Evolutionary conservation across 305 asterid genomes (phyloP).

Genomic region (Solanum hybrid): DNA sequence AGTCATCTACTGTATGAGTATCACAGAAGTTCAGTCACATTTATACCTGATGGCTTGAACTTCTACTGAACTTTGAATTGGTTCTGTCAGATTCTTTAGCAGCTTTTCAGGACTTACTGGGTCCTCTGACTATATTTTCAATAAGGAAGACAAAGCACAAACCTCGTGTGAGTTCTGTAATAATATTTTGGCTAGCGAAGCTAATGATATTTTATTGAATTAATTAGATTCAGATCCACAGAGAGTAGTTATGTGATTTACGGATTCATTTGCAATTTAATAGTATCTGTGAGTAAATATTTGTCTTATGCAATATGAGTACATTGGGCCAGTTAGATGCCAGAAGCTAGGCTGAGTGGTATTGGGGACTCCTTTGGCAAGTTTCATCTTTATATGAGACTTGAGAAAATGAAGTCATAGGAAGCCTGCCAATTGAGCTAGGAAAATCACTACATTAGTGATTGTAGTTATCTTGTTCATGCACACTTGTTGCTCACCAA

Average conservation of each 20-base stretch:
- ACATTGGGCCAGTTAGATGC: background rate
- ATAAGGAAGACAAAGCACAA: background rate
- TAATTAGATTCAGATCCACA: background rate
- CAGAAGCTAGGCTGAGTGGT: background rate
- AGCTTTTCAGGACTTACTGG: background rate
- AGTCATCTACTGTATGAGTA: background rate
- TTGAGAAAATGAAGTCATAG: background rate
- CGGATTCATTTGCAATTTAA: background rate
- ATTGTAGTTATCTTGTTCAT: background rate
- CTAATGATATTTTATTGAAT: background rate
- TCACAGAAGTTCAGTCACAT: background rate
- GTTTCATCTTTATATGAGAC: background rate
- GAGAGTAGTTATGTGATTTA: background rate
- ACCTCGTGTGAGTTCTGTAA: background rate
- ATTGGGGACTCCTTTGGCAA: conserved; percentile 1
- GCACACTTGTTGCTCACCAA: background rate
- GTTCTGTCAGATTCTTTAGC: background rate
- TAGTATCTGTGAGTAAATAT: background rate
- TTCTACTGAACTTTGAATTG: background rate
- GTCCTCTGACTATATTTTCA: background rate
- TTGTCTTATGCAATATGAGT: background rate
- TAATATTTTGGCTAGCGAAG: background rate
- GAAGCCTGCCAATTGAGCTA: background rate
- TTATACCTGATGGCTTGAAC: background rate
- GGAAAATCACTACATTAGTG: background rate